phyloP scores from a whole-genome alignment of 257 asterid species.

The Ilex asprella region DNA sequence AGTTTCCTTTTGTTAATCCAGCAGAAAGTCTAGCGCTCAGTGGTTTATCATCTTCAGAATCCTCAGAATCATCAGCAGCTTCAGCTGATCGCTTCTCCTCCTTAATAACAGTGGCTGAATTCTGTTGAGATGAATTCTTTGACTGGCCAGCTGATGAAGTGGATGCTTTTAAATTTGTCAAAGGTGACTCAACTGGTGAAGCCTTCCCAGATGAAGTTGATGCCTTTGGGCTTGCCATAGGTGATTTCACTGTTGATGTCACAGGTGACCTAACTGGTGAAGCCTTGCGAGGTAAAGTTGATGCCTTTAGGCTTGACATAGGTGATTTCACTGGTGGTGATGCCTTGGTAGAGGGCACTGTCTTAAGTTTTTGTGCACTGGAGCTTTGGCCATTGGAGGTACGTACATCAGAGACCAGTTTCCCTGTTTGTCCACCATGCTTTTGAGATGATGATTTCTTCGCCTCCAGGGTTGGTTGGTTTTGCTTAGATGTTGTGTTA shows the following conservation, averaged over 20 bases:
- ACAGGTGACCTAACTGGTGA: slow-evolving; percentile 31
- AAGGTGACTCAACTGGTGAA: too few species aligned
- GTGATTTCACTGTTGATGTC: slow-evolving; percentile 18
- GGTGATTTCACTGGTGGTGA: slow-evolving; percentile 50
- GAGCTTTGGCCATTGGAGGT: slow-evolving; percentile 66
- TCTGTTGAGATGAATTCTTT: too few species aligned
- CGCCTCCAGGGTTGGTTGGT: slow-evolving; percentile 34
- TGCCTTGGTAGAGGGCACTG: slow-evolving; percentile 39
- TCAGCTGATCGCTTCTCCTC: slow-evolving; percentile 21
- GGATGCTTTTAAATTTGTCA: slow-evolving; percentile 16
- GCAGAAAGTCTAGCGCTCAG: slow-evolving; percentile 43
- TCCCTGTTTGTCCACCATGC: slow-evolving; percentile 39
- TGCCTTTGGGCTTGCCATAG: slow-evolving; percentile 23
- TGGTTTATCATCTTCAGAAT: slow-evolving; percentile 87
- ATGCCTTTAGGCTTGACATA: slow-evolving; percentile 38
- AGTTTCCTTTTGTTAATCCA: slow-evolving; percentile 33
- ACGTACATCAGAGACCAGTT: slow-evolving; percentile 32
- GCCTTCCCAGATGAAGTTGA: slow-evolving; percentile 25
- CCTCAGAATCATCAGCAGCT: slow-evolving; percentile 43
- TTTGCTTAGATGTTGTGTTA: slow-evolving; percentile 54
- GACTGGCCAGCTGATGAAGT: slow-evolving; percentile 11
- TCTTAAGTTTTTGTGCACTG: slow-evolving; percentile 36
- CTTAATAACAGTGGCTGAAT: slow-evolving; percentile 17
- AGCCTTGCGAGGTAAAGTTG: slow-evolving; percentile 17
- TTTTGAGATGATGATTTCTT: slow-evolving; percentile 51